Conservation (phyloP, 306 rosid genomes). For the Quercus glauca region DNA sequence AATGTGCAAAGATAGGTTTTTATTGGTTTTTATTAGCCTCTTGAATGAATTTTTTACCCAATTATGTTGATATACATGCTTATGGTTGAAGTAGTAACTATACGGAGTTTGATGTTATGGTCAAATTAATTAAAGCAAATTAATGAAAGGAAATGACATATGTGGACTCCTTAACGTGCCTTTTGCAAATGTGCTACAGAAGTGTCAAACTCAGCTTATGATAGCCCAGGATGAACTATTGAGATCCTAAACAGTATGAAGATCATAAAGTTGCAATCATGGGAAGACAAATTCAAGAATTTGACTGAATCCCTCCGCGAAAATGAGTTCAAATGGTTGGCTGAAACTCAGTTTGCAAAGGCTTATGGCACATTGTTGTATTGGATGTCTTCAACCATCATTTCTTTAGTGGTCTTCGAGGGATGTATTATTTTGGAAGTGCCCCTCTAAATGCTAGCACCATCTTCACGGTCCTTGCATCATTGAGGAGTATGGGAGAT, state of each 20-base stretch:
- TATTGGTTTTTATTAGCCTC: no score
- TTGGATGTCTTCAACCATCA: conserved; percentile 72
- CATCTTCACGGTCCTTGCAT: conserved; percentile 70
- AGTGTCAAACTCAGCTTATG: conserved; percentile 44
- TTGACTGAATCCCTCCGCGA: conserved; percentile 42
- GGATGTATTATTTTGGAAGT: conserved; percentile 50
- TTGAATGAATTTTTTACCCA: no score
- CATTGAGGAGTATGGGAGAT: conserved; percentile 59
- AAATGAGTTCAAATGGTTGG: conserved; percentile 62
- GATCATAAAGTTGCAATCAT: conserved; percentile 73
- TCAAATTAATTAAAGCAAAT: no score
- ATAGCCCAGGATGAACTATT: conserved; percentile 42
- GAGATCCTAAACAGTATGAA: conserved; percentile 60
- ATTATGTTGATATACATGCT: no score
- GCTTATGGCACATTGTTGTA: conserved; percentile 39
- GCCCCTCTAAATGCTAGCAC: conserved; percentile 74
- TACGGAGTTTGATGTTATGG: no score
- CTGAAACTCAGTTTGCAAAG: conserved; percentile 40
- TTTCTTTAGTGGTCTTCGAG: conserved; percentile 55
- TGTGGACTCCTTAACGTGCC: conserved; percentile 46
- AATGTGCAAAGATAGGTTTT: no score
- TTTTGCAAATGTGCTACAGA: conserved; percentile 39
- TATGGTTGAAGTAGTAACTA: no score
- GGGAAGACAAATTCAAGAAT: conserved; percentile 71
- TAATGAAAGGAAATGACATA: background rate